phyloP scores from a whole-genome alignment of 2,329 filamentous ascomycete species.

The Fusarium tricinctum region DNA sequence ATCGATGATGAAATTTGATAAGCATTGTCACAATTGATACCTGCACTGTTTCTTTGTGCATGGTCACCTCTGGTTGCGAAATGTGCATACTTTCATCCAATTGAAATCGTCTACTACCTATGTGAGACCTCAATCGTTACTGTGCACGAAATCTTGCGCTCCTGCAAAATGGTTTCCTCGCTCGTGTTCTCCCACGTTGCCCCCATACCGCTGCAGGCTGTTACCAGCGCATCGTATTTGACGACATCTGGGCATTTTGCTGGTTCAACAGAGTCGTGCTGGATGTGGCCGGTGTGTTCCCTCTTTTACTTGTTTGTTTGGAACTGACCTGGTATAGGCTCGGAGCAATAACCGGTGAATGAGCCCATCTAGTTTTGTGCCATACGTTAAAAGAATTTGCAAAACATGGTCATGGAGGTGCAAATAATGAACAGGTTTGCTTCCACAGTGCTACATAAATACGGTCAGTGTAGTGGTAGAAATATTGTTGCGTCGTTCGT shows the following conservation, averaged over 20 bases:
- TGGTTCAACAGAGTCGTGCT: constrained; percentile 29
- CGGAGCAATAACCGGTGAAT: constrained; percentile 65
- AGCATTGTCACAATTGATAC: not conserved
- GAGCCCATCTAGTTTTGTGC: constrained; percentile 73
- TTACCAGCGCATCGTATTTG: not conserved
- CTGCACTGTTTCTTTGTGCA: not conserved
- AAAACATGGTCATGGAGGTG: constrained; percentile 46
- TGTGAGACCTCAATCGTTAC: constrained; percentile 22
- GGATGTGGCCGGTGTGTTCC: constrained; percentile 26
- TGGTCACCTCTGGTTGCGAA: no score
- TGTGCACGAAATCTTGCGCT: constrained; percentile 16
- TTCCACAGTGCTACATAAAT: constrained; percentile 48
- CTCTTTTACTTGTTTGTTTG: constrained; percentile 23
- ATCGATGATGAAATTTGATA: no score
- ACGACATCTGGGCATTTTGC: constrained; percentile 1
- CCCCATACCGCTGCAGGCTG: not conserved
- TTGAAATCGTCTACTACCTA: not conserved
- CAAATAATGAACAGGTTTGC: constrained; percentile 57
- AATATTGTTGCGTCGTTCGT: constrained; percentile 45
- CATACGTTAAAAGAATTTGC: constrained; percentile 70
- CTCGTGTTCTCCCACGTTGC: constrained; percentile 11
- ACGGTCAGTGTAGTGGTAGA: constrained; percentile 32
- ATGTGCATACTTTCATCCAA: no score
- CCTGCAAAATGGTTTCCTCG: constrained; percentile 27
- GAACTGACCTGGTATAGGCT: not conserved